Base-by-base conservation (phyloP, 2,329 filamentous ascomycete species). In the Penicillium hesseltinei region DNA sequence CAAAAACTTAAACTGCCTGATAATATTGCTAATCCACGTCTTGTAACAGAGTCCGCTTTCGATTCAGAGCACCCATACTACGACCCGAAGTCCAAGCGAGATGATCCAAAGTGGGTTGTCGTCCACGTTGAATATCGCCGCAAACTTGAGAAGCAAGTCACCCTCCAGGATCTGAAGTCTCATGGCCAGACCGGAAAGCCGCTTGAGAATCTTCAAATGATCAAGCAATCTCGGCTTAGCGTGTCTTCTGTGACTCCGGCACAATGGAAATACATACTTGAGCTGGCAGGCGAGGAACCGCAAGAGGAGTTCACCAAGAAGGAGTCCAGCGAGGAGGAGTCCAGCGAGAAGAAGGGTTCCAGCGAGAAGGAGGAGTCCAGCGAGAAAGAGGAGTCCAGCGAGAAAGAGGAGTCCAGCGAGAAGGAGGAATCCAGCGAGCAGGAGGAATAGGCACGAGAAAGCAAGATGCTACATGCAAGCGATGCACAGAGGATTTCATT, bases 101-200 rank as follows among this genome's bases (percentile, higher is more conserved):
- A 84, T 2, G 84, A 87, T 50, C 89, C 88, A 0, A 90, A 87
- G 67, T 99, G 94, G 94, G 90, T 87, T 52, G 84, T 94, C 19
- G 94, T 97, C 1, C 89, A 95, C 60, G 93, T 97, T 47, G 83
- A 88, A 67, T 97, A 96, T 72, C 86, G 89, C 56, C 87, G 86
- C 71, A 97, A 96, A 75, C 92, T 97, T 66, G 79, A 81, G 2
- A 81, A 85, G 15, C 83, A 86, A 0, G 83, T 97, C 56, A 82
- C 82, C 5, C 81, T 97, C 51, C 83, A 84, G 60, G 86, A 90
- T 63, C 81, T 97, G 44, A 88, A 89, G 53, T 82, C 83, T 36
- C 80, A 88, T 67, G 84, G 84, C 6, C 78, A 80, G 40, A 70
- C 83, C 9, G 82, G 80, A 8, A 73, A 75, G 50, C 80, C 84